Percentiles rank a stretch among this genome's conserved stretches.
These are phyloP conservation scores for Phlyctochytrium planicorne DNA, from an alignment of 192 early-diverging fungal genomes.

Conservation along the genomic window DNA sequence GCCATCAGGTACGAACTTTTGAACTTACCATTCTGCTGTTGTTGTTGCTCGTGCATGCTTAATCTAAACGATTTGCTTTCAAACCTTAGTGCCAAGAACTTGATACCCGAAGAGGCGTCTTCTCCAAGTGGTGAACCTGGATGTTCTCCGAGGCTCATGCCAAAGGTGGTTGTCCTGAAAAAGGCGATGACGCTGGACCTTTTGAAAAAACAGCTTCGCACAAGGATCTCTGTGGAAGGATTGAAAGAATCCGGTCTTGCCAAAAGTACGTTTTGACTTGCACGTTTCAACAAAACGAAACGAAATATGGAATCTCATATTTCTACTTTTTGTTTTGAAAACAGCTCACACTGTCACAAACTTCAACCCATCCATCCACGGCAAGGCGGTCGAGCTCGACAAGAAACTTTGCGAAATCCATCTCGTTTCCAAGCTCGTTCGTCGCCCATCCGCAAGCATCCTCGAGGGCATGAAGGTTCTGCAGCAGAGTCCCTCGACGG, in stretches of 20 bases:
- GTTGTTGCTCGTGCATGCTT: no score
- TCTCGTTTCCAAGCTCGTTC: conserved; percentile 4
- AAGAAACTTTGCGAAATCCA: background rate
- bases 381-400: conserved; percentile 5
- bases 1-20: background rate
- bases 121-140: background rate
- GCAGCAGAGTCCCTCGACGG: background rate
- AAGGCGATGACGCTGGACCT: background rate
- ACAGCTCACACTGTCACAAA: conserved; percentile 4
- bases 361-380: conserved; percentile 5
- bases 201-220: background rate
- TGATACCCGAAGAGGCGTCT: background rate
- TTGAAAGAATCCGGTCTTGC: background rate
- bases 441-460: background rate
- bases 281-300: no score
- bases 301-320: background rate
- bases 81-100: background rate
- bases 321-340: background rate
- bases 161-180: background rate
- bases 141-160: background rate
- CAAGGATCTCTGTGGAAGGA: conserved; percentile 1
- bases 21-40: background rate
- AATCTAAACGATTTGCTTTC: no score
- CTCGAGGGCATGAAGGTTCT: conserved; percentile 7
- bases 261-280: background rate